Percentiles rank a stretch among this genome's conserved stretches.
Evolutionary conservation across 1,284 basidiomycete genomes (phyloP).

Genomic region (Ganoderma sinense): DNA sequence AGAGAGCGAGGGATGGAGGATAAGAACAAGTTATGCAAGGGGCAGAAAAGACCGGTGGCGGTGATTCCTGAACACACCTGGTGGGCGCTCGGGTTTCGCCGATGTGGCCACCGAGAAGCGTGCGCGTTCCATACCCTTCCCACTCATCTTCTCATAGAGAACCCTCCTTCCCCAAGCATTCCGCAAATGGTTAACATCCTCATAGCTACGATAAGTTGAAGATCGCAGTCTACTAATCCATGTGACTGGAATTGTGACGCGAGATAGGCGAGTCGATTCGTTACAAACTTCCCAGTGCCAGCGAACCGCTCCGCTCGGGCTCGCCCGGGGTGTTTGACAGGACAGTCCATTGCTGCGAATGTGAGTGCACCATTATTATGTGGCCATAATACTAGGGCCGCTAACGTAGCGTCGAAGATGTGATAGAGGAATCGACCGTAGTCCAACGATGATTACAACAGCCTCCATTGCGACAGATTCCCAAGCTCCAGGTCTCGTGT

Average conservation of each 20-base stretch:
- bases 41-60: neutral
- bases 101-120: neutral
- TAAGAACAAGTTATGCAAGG: neutral
- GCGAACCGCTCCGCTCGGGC: neutral
- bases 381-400: neutral
- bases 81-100: neutral
- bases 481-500: neutral
- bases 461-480: too few species aligned
- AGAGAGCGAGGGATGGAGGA: neutral
- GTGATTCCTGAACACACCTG: too few species aligned
- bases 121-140: neutral
- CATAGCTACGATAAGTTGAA: neutral
- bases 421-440: too few species aligned
- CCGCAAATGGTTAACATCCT: neutral
- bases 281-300: neutral
- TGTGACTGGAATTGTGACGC: neutral
- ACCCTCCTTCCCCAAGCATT: neutral
- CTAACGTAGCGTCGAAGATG: neutral
- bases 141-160: neutral
- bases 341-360: too few species aligned
- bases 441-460: too few species aligned
- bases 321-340: too few species aligned
- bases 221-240: neutral
- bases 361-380: too few species aligned
- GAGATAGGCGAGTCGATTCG: neutral